Percentiles rank a stretch among this genome's conserved stretches.
These are phyloP conservation scores for Colletotrichum scovillei DNA, from an alignment of 2,329 filamentous ascomycete genomes.

Conservation along the genomic window DNA sequence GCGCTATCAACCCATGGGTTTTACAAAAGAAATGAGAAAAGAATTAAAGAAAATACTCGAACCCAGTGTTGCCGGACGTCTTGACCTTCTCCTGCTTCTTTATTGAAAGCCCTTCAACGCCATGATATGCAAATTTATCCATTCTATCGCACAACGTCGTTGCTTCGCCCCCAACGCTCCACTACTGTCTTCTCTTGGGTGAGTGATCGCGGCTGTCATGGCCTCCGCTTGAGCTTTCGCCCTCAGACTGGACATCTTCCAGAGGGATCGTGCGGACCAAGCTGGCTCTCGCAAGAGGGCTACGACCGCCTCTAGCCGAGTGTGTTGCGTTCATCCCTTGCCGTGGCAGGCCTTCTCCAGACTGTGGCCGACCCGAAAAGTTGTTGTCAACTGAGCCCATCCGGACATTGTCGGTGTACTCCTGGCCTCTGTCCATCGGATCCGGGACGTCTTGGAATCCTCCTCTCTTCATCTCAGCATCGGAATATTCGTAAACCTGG, in stretches of 20 bases:
- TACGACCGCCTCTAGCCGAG: conserved; percentile 45
- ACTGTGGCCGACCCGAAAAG: conserved; percentile 2
- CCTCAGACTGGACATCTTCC: conserved; percentile 46
- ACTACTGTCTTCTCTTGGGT: conserved; percentile 8
- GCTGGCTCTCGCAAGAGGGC: conserved; percentile 51
- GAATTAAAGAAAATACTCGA: conserved; percentile 1
- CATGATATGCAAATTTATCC: conserved; percentile 5
- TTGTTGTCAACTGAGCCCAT: conserved; percentile 41
- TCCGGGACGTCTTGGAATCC: conserved; percentile 23
- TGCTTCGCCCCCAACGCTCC: neutral
- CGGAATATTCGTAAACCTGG: conserved; percentile 62
- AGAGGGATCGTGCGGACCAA: conserved; percentile 44
- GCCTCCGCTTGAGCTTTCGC: conserved; percentile 38
- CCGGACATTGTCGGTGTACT: conserved; percentile 34
- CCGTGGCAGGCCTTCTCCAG: conserved; percentile 40
- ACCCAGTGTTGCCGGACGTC: neutral
- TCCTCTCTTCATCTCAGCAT: conserved; percentile 46
- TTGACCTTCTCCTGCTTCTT: neutral
- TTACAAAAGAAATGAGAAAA: conserved; percentile 15
- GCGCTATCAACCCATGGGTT: neutral
- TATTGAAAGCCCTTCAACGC: neutral
- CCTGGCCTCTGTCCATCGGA: conserved; percentile 12
- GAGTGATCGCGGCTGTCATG: conserved; percentile 24
- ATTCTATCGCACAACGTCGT: neutral
- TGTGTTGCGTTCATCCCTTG: conserved; percentile 36